Evolutionary conservation across 1,139 yeast species (phyloP).

Genomic region (Sugiyamaella neomexicana): DNA sequence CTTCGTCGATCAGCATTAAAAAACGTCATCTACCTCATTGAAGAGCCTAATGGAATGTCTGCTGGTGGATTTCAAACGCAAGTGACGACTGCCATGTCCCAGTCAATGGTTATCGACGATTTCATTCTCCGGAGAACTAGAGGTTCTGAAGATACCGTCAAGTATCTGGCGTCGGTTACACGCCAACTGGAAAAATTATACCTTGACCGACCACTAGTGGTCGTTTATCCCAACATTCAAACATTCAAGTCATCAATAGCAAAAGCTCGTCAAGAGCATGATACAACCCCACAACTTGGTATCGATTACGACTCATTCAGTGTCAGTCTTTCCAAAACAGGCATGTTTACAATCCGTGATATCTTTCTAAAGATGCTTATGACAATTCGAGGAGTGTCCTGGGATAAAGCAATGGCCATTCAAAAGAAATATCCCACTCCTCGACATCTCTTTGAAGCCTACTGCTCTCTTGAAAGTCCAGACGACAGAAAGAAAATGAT

Average conservation of each 20-base stretch:
- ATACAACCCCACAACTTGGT: slow-evolving; percentile 48
- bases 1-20: slow-evolving; percentile 65
- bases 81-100: slow-evolving; percentile 73
- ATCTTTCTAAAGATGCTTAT: slow-evolving; percentile 73
- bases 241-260: slow-evolving; percentile 29
- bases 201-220: slow-evolving; percentile 24
- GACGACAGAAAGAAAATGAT: slow-evolving; percentile 48
- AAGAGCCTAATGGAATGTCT: slow-evolving; percentile 55
- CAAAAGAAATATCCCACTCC: slow-evolving; percentile 73
- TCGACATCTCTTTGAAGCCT: slow-evolving; percentile 47
- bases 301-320: slow-evolving; percentile 68
- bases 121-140: slow-evolving; percentile 70
- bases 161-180: slow-evolving; percentile 61
- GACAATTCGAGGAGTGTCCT: slow-evolving; percentile 75
- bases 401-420: slow-evolving; percentile 80
- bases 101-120: slow-evolving; percentile 63
- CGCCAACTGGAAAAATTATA: slow-evolving; percentile 44
- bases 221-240: slow-evolving; percentile 53
- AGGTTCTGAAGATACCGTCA: slow-evolving; percentile 73
- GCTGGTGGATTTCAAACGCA: slow-evolving; percentile 55
- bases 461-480: slow-evolving; percentile 37
- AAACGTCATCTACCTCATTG: slow-evolving; percentile 77
- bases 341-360: slow-evolving; percentile 71
- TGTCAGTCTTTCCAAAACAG: slow-evolving; percentile 67
- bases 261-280: slow-evolving; percentile 21